Percentiles rank a stretch among this genome's conserved stretches.
Conservation (phyloP, 805 yeast genomes). For the Blastobotrys parvus region DNA sequence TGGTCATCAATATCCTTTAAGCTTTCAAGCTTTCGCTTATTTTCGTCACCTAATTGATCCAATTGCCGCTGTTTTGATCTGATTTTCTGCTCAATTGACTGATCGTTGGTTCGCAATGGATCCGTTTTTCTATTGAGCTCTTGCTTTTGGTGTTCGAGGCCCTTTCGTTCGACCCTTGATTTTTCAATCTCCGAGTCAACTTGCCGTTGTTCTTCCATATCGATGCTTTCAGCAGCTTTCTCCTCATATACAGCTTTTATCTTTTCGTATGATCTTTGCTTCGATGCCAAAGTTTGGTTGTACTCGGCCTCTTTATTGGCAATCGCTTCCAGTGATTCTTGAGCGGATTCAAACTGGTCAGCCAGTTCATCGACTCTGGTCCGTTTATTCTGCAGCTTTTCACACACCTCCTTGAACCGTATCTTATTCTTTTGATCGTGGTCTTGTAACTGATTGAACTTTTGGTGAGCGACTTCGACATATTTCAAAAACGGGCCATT, state of each 20-base stretch:
- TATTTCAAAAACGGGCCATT: not conserved
- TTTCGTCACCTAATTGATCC: conserved; percentile 1
- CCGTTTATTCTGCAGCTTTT: no score
- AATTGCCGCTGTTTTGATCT: no score
- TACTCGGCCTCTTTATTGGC: not conserved
- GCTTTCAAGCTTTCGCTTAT: conserved; percentile 13
- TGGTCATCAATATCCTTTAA: conserved; percentile 12
- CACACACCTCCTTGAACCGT: no score
- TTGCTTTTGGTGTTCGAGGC: not conserved
- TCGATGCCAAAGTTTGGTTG: not conserved
- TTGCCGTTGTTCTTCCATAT: not conserved
- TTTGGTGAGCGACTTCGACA: no score
- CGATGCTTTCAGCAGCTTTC: not conserved
- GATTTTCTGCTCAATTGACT: no score
- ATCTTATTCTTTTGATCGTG: no score
- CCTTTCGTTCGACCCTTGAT: not conserved
- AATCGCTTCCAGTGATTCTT: not conserved
- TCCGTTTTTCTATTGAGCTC: no score
- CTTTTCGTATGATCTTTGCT: not conserved
- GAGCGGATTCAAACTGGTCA: not conserved
- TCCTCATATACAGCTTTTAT: no score
- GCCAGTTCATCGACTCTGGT: no score
- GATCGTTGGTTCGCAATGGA: no score
- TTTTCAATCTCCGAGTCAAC: not conserved
- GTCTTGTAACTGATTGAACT: no score